phyloP scores from a whole-genome alignment of 192 early-diverging fungal species.

The Thamnidium elegans region DNA sequence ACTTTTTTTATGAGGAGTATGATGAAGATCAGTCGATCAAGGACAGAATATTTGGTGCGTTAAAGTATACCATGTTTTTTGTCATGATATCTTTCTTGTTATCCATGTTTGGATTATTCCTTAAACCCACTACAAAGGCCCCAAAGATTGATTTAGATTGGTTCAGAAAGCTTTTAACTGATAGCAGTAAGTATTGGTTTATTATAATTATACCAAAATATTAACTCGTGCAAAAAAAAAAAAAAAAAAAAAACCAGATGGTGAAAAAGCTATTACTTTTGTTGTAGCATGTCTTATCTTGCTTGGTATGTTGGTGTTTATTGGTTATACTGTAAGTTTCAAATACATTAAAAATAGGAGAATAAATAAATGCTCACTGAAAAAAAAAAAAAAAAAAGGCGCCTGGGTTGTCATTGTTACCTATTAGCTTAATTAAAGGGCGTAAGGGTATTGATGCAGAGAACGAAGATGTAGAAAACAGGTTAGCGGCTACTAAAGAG shows the following conservation, averaged over 20 bases:
- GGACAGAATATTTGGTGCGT: slow-evolving; percentile 40
- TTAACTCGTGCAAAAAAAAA: neutral
- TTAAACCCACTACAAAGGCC: slow-evolving; percentile 35
- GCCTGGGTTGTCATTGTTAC: slow-evolving; percentile 32
- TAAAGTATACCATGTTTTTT: slow-evolving; percentile 58
- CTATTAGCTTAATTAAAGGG: slow-evolving; percentile 34
- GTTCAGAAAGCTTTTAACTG: slow-evolving; percentile 44
- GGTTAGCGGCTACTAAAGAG: slow-evolving; percentile 17
- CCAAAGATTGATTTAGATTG: slow-evolving; percentile 48
- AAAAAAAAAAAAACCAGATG: too few relatives aligned
- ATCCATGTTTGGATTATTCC: slow-evolving; percentile 49
- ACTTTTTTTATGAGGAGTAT: slow-evolving; percentile 60
- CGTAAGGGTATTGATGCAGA: slow-evolving; percentile 23
- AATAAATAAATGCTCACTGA: neutral
- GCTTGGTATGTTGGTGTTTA: slow-evolving; percentile 50
- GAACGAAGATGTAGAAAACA: slow-evolving; percentile 22
- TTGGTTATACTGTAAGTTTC: slow-evolving; percentile 53
- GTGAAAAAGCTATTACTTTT: slow-evolving; percentile 47
- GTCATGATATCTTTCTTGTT: slow-evolving; percentile 44
- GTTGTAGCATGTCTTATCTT: slow-evolving; percentile 45
- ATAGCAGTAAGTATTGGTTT: slow-evolving; percentile 42
- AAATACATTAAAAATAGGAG: neutral
- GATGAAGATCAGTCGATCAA: slow-evolving; percentile 35
- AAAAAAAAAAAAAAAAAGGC: slow-evolving; percentile 17
- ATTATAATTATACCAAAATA: neutral